These are phyloP conservation scores for Fusarium sterilihyphosum DNA, from an alignment of 2,329 filamentous ascomycete species.

Conservation along the genomic window DNA sequence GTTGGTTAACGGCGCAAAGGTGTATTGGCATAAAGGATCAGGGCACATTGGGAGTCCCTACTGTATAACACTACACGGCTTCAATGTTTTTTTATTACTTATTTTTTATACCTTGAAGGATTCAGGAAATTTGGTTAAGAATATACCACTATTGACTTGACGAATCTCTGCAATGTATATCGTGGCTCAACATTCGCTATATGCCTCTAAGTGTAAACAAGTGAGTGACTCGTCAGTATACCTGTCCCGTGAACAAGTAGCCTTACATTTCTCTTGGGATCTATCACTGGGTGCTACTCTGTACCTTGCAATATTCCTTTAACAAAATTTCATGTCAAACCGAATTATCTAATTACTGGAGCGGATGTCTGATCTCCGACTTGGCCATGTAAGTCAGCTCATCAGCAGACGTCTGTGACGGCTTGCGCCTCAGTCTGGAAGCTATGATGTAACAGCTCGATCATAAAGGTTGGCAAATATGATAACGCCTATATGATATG, in stretches of 20 bases:
- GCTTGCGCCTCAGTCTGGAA: not conserved
- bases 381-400: not conserved
- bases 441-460: not conserved
- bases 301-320: not conserved
- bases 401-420: not conserved
- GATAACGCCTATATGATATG: not conserved
- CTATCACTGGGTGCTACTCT: not conserved
- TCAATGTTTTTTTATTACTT: not conserved
- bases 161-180: not conserved
- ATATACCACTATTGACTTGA: not conserved
- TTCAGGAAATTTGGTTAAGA: not conserved
- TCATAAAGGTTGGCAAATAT: not conserved
- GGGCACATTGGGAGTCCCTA: not conserved
- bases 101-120: not conserved
- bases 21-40: not conserved
- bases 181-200: not conserved
- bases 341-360: not conserved
- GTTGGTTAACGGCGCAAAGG: slow-evolving; percentile 12
- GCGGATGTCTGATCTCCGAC: not conserved
- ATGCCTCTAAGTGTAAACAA: not conserved
- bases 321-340: not conserved
- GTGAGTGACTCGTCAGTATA: not conserved
- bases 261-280: not conserved
- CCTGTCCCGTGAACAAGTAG: not conserved
- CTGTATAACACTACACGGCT: not conserved